Evolutionary conservation across 805 yeast genomes (phyloP).

Genomic region (Maudiozyma turicensis): DNA sequence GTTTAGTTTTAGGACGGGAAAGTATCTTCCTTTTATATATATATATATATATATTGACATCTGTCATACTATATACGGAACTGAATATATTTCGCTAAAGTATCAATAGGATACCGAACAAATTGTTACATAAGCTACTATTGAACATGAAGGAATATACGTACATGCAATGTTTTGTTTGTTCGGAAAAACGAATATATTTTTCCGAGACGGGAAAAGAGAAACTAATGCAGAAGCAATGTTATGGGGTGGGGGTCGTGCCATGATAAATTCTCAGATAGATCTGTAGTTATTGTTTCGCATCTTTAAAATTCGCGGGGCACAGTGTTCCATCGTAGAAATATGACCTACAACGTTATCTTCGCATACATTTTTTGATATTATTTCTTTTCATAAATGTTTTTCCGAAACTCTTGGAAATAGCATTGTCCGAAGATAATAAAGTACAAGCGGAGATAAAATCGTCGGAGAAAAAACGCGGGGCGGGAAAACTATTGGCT

Average conservation of each 20-base stretch:
- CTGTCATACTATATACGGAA: too few species aligned
- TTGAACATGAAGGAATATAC: background rate
- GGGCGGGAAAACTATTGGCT: background rate
- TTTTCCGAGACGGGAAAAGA: background rate
- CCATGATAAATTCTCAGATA: background rate
- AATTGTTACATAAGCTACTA: too few species aligned
- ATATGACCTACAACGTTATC: background rate
- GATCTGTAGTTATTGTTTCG: background rate
- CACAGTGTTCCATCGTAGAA: background rate
- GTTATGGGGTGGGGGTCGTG: background rate
- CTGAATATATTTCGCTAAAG: too few species aligned
- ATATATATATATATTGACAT: too few species aligned
- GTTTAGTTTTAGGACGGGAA: too few species aligned
- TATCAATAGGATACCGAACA: too few species aligned
- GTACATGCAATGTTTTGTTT: background rate
- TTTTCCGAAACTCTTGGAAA: background rate
- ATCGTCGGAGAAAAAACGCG: background rate
- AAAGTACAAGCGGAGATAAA: background rate
- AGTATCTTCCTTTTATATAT: too few species aligned
- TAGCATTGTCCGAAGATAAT: background rate
- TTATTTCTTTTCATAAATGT: background rate
- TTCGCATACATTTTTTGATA: background rate
- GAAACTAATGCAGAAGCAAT: slow-evolving; percentile 1
- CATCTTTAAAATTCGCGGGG: background rate
- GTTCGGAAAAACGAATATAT: background rate